Conservation (phyloP, 306 rosid genomes). For the Luffa acutangula region DNA sequence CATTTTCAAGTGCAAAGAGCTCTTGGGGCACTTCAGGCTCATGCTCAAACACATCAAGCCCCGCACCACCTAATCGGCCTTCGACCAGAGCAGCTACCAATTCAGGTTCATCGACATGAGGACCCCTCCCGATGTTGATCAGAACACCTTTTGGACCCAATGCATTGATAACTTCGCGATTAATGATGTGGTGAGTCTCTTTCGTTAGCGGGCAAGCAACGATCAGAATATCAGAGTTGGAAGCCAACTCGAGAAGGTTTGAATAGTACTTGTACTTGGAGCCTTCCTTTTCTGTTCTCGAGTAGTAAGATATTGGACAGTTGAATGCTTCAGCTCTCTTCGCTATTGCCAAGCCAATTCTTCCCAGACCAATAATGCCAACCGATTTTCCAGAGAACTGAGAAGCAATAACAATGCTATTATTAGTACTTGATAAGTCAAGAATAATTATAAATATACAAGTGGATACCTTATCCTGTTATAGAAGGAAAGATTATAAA, state of each 20-base stretch:
- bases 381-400: slow-evolving; percentile 81
- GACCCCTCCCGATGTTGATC: slow-evolving; percentile 79
- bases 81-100: slow-evolving; percentile 59
- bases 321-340: slow-evolving; percentile 72
- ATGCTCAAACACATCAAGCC: slow-evolving; percentile 65
- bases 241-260: slow-evolving; percentile 62
- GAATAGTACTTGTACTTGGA: slow-evolving; percentile 59
- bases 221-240: slow-evolving; percentile 58
- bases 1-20: slow-evolving; percentile 62
- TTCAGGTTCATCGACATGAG: slow-evolving; percentile 67
- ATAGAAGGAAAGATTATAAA: neutral
- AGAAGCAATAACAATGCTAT: slow-evolving; percentile 10
- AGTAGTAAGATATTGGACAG: slow-evolving; percentile 51
- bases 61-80: slow-evolving; percentile 86
- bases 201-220: slow-evolving; percentile 64
- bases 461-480: neutral
- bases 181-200: slow-evolving; percentile 54
- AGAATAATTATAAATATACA: neutral
- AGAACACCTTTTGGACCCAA: slow-evolving; percentile 69
- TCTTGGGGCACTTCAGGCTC: slow-evolving; percentile 74
- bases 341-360: slow-evolving; percentile 70
- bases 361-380: slow-evolving; percentile 76
- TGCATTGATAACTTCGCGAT: slow-evolving; percentile 58
- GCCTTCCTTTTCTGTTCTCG: slow-evolving; percentile 47
- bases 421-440: neutral